These are phyloP conservation scores for Chaetomium tenue DNA, from an alignment of 495 filamentous ascomycete genomes.

Conservation along the genomic window DNA sequence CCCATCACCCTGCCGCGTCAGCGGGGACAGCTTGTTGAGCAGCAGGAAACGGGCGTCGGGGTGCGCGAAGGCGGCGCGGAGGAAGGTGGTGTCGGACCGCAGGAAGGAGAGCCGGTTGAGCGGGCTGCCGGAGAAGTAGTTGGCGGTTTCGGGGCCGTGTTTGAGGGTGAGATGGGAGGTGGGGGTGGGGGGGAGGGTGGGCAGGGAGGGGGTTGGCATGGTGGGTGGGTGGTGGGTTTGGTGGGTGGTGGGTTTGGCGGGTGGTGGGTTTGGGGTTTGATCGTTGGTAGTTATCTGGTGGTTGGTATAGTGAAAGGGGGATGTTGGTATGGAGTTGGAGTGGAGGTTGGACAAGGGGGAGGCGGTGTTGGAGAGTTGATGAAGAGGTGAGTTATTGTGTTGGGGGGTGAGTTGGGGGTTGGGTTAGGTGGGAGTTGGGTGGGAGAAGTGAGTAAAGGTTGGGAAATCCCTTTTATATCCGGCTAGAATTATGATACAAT, in stretches of 20 bases:
- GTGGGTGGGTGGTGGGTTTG: not conserved
- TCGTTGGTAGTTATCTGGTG: too few relatives aligned
- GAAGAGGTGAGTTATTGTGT: not conserved
- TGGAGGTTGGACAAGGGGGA: not conserved
- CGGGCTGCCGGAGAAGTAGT: conserved; percentile 85
- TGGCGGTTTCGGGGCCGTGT: conserved; percentile 86
- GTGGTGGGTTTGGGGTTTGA: too few relatives aligned
- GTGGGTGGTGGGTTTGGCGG: too few relatives aligned
- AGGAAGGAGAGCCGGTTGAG: conserved; percentile 76
- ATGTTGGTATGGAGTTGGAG: not conserved
- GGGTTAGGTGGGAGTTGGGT: not conserved
- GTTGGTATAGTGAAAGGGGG: too few relatives aligned
- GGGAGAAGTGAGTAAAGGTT: not conserved
- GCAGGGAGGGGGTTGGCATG: conserved; percentile 44
- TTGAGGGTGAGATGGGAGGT: conserved; percentile 82
- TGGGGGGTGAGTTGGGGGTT: too few relatives aligned
- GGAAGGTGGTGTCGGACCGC: conserved; percentile 73
- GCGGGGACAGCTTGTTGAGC: conserved; percentile 73
- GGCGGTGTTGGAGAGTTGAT: not conserved
- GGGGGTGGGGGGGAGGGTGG: conserved; percentile 56
- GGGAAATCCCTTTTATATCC: not conserved
- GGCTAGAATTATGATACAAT: not conserved
- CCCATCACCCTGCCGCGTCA: conserved; percentile 55
- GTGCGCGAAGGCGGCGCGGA: conserved; percentile 71
- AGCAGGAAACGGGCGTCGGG: conserved; percentile 69